These are phyloP conservation scores for Erysimum pusillum DNA, from an alignment of 441 rosid genomes.

Conservation along the genomic window DNA sequence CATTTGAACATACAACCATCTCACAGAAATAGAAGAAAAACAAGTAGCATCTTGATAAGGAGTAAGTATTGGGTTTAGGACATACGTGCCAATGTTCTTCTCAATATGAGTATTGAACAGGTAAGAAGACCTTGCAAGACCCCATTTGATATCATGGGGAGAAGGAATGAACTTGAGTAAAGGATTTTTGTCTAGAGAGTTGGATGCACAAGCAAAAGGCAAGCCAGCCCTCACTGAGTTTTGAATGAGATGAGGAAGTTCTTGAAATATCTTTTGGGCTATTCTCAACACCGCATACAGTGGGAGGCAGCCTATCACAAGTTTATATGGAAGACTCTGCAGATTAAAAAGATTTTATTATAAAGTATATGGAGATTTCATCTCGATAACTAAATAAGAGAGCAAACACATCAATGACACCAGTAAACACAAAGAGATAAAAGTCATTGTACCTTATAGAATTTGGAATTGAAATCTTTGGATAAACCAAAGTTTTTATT, in stretches of 20 bases:
- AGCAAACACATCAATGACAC: neutral
- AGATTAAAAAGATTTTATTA: slow-evolving; percentile 42
- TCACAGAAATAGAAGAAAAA: slow-evolving; percentile 1
- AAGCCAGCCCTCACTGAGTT: slow-evolving; percentile 50
- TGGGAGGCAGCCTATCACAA: slow-evolving; percentile 56
- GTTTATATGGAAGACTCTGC: slow-evolving; percentile 63
- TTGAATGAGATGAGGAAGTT: slow-evolving; percentile 51
- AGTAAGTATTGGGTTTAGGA: slow-evolving; percentile 24
- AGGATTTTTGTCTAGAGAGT: slow-evolving; percentile 74
- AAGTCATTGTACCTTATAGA: slow-evolving; percentile 27
- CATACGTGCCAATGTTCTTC: slow-evolving; percentile 93
- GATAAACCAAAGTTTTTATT: slow-evolving; percentile 21
- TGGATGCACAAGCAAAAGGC: slow-evolving; percentile 85
- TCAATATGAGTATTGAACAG: slow-evolving; percentile 88
- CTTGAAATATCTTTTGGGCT: slow-evolving; percentile 55
- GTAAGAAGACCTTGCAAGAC: slow-evolving; percentile 71
- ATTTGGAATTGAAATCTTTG: slow-evolving; percentile 38
- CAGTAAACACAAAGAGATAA: neutral
- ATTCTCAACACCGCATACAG: slow-evolving; percentile 56
- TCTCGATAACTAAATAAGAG: neutral
- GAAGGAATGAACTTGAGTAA: slow-evolving; percentile 83
- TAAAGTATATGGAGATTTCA: slow-evolving; percentile 7
- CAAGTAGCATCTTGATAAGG: neutral
- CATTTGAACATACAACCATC: neutral
- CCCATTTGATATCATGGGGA: slow-evolving; percentile 76